Base-by-base conservation (phyloP, 2,329 filamentous ascomycete species). In the Verticillium longisporum region DNA sequence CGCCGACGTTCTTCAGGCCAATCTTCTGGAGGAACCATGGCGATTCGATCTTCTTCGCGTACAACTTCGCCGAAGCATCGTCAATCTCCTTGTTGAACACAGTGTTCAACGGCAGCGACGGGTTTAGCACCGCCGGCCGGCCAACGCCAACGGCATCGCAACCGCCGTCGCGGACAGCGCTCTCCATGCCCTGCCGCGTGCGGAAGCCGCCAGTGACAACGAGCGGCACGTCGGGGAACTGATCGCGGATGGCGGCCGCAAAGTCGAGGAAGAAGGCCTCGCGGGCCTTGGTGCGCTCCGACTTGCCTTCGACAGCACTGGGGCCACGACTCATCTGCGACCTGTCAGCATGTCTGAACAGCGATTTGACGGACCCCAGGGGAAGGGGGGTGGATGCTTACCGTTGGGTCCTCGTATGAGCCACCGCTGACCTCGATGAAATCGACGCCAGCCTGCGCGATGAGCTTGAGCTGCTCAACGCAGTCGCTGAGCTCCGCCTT, bases 261-360 rank as follows among this genome's bases (percentile, higher is more conserved):
- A 89, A 90, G 55, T 88, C 83, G 1, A 89, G 75, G 73, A 91
- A 90, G 75, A 88, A 90, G 0, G 86, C 85, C 66, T 90, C 87
- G 7, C 87, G 80, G 0, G 79, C 78, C 13, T 77, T 77, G 13
- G 83, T 85, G 15, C 76, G 76, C 26, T 74, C 73, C 7, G 70
- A 69, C 66, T 75, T 68, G 45, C 45, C 45, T 50, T n/a, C 45
- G 9, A 11, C 45, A n/a, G n/a, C 45, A 11, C 7, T 26, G 18
- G 45, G 45, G 18, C 45, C 45, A 3, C 3, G 6, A 18, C 18
- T 50, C 45, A 50, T 50, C 45, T 50, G 9, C 26, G 6, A n/a
- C 4, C 7, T 21, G 45, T 50, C 5, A 50, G 45, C 45, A n/a
- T 21, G n/a, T 26, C 18, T 10, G n/a, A 10, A 21, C 9, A 26